Evolutionary conservation across 2,329 filamentous ascomycete genomes (phyloP).

Genomic region (Fusarium sp.): DNA sequence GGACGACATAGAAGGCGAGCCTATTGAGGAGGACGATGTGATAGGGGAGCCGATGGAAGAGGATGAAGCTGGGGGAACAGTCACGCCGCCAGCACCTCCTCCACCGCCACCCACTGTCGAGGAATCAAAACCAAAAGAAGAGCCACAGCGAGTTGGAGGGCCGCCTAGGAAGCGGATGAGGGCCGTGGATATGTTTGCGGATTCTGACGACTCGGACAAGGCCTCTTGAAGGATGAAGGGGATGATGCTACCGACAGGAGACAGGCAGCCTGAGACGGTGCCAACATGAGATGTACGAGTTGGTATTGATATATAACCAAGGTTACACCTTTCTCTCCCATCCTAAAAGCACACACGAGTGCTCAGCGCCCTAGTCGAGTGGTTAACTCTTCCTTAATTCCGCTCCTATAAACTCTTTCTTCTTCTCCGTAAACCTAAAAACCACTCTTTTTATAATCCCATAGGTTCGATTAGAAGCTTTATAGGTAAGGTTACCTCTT

Average conservation of each 20-base stretch:
- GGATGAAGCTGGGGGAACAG: slow-evolving; percentile 51
- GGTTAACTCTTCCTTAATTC: not conserved
- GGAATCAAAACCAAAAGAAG: slow-evolving; percentile 28
- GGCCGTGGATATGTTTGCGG: slow-evolving; percentile 89
- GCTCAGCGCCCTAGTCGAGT: not conserved
- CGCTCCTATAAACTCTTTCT: not conserved
- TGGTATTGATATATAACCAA: not conserved
- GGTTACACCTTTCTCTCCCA: not conserved
- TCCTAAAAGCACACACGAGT: not conserved
- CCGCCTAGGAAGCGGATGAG: slow-evolving; percentile 72
- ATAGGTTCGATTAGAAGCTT: no score
- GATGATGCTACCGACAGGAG: not conserved
- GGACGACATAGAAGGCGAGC: slow-evolving; percentile 61
- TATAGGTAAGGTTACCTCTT: not conserved
- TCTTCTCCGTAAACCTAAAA: not conserved
- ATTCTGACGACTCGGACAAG: slow-evolving; percentile 67
- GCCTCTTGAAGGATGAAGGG: slow-evolving; percentile 16
- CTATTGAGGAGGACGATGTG: slow-evolving; percentile 60
- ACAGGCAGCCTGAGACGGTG: not conserved
- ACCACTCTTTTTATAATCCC: not conserved
- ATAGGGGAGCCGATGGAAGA: slow-evolving; percentile 55
- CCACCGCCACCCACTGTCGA: slow-evolving; percentile 30
- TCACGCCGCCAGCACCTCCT: slow-evolving; percentile 43
- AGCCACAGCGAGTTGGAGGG: slow-evolving; percentile 27
- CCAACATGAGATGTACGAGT: not conserved